Base-by-base conservation (phyloP, 1,284 basidiomycete species). In the Mycena sp. region DNA sequence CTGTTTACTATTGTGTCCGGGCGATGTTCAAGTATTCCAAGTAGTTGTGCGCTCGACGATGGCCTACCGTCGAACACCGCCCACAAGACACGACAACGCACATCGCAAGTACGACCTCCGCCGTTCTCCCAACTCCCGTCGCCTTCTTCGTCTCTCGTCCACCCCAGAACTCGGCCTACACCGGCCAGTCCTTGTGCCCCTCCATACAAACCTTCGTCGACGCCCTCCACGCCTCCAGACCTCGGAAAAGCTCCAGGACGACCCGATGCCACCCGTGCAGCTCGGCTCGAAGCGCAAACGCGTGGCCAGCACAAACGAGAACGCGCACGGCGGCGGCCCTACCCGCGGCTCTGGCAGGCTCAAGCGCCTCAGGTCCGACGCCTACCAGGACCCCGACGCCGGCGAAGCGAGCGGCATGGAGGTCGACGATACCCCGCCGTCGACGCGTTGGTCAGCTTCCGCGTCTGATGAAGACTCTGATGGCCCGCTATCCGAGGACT, bases 221-320 rank as follows among this genome's bases (percentile, higher is more conserved):
- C 79, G 91, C 19, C 88, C 90, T 21, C 88, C 88, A 48, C 86
- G 91, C 69, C 65, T 69, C 53, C 64, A 73, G 54, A 65, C 76
- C 43, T 75, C 48, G 52, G 50, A 78, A 51, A 79, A 80, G 67
- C 76, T 79, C 32, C 67, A 69, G 32, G 71, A 76, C 62, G 73
- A 74, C 69, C 78, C 72, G 53, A 86, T 86, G 81, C 82, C 76
- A 76, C 49, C 78, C 63, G 75, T 83, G 51, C 79, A 80, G 55
- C 77, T 82, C 51, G 90, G 91, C 52, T 78, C 83, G 41, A 93
- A 93, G 78, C 82, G 91, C 73, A 93, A 93, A 81, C 90, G 91
- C 83, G 85, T 87, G 70, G 81, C 81, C 62, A 87, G 85, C 74
- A 80, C 78, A 49, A 89, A 84, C 70, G 89, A 92, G 80, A 92